Conservation (phyloP, 345 rosid species). For the Ricinus communis region DNA sequence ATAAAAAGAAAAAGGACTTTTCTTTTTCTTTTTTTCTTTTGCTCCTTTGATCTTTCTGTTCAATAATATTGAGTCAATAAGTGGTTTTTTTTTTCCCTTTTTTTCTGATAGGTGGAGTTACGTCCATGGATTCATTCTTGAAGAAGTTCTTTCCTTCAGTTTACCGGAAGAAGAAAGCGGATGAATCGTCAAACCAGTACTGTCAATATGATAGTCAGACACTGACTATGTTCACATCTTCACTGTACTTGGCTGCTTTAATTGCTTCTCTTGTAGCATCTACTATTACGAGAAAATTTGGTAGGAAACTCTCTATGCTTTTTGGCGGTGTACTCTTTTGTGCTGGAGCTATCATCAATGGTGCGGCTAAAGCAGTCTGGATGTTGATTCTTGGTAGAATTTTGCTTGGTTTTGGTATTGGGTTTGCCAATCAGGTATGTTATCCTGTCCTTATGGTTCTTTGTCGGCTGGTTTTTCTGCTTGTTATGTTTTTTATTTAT, state of each 20-base stretch:
- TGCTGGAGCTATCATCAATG: constrained; percentile 82
- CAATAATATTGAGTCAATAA: too few relatives aligned
- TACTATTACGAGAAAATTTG: constrained; percentile 67
- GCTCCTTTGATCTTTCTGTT: too few relatives aligned
- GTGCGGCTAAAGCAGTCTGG: constrained; percentile 71
- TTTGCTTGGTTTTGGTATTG: constrained; percentile 92
- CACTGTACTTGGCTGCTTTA: constrained; percentile 85
- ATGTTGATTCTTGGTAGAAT: constrained; percentile 91
- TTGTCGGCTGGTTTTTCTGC: neutral
- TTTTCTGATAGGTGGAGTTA: constrained; percentile 73
- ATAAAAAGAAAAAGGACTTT: too few relatives aligned
- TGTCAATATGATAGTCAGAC: constrained; percentile 72
- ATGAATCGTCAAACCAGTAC: constrained; percentile 59
- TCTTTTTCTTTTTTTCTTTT: too few relatives aligned
- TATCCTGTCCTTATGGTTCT: neutral
- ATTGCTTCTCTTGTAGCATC: constrained; percentile 78
- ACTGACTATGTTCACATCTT: constrained; percentile 87
- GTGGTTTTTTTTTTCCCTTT: neutral
- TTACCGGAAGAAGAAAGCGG: constrained; percentile 44
- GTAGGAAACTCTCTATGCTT: constrained; percentile 81
- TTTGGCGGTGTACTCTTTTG: constrained; percentile 84
- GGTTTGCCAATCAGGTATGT: constrained; percentile 94
- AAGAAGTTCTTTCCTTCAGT: constrained; percentile 70
- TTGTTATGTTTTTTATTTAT: neutral
- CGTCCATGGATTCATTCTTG: constrained; percentile 74